Evolutionary conservation across 805 yeast genomes (phyloP).

Genomic region (Spencermartinsiella europaea): DNA sequence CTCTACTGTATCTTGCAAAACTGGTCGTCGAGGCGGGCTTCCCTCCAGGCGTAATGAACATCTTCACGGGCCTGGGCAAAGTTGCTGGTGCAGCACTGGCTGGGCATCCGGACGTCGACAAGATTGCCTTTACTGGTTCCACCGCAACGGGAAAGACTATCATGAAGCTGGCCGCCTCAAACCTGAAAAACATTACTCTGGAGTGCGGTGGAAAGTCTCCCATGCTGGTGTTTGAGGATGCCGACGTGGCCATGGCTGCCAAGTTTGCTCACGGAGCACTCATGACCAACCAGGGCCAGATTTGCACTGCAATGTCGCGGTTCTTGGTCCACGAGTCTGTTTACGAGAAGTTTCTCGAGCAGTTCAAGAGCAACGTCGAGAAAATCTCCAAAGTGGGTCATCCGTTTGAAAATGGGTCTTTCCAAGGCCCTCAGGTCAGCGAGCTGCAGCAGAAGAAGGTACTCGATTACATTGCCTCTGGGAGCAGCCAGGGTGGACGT

Average conservation of each 20-base stretch:
- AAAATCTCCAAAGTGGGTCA: slow-evolving; percentile 55
- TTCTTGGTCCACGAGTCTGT: slow-evolving; percentile 78
- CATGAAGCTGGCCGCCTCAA: slow-evolving; percentile 65
- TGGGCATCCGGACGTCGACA: slow-evolving; percentile 60
- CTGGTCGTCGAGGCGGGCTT: slow-evolving; percentile 61
- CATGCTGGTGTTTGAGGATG: slow-evolving; percentile 80
- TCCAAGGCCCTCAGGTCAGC: slow-evolving; percentile 90
- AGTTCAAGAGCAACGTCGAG: slow-evolving; percentile 50
- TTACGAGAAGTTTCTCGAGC: slow-evolving; percentile 65
- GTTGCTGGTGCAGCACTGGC: slow-evolving; percentile 67
- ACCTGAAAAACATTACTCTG: slow-evolving; percentile 81
- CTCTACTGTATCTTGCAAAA: slow-evolving; percentile 56
- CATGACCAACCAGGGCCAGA: slow-evolving; percentile 92
- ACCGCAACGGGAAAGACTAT: slow-evolving; percentile 81
- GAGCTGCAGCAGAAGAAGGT: slow-evolving; percentile 70
- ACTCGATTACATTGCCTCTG: slow-evolving; percentile 65
- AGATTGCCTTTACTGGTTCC: slow-evolving; percentile 92
- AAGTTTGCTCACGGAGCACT: slow-evolving; percentile 71
- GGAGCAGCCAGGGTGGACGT: slow-evolving; percentile 78
- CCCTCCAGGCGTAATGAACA: slow-evolving; percentile 72
- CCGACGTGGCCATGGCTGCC: slow-evolving; percentile 71
- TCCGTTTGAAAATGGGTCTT: slow-evolving; percentile 68
- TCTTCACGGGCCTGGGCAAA: slow-evolving; percentile 64
- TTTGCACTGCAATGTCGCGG: slow-evolving; percentile 92
- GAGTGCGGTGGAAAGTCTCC: slow-evolving; percentile 98